These are phyloP conservation scores for Butyriboletus loyo DNA, from an alignment of 768 basidiomycete species.

Conservation along the genomic window DNA sequence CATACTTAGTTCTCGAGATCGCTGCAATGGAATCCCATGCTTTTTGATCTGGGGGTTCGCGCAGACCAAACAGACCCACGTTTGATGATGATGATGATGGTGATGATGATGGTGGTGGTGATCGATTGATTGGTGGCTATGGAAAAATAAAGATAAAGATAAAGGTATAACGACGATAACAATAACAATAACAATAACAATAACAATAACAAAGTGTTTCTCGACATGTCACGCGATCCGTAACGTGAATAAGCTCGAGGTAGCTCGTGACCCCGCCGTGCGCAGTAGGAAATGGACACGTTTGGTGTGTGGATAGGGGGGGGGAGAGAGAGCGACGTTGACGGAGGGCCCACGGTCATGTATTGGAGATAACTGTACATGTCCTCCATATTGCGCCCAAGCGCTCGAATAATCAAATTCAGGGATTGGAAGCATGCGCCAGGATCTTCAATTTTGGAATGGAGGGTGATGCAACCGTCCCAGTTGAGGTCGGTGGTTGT, in stretches of 20 bases:
- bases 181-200: no score
- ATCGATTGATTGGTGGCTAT: no score
- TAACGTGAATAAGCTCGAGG: no score
- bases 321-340: background rate
- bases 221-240: background rate
- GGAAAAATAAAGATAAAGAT: no score
- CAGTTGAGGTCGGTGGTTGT: background rate
- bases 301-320: background rate
- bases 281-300: background rate
- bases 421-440: background rate
- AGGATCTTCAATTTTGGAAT: slow-evolving; percentile 8
- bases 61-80: background rate
- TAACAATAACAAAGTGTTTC: slow-evolving; percentile 2
- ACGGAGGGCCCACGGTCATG: slow-evolving; percentile 14
- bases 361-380: background rate
- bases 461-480: slow-evolving; percentile 2
- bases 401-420: slow-evolving; percentile 15
- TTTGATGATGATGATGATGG: no score
- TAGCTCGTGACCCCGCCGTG: slow-evolving; percentile 1
- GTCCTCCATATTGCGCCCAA: slow-evolving; percentile 11
- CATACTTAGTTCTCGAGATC: slow-evolving; percentile 5
- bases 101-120: no score
- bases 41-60: slow-evolving; percentile 4
- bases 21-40: background rate
- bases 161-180: no score